phyloP scores from a whole-genome alignment of 768 basidiomycete genomes.

The Leccinum imitatum region DNA sequence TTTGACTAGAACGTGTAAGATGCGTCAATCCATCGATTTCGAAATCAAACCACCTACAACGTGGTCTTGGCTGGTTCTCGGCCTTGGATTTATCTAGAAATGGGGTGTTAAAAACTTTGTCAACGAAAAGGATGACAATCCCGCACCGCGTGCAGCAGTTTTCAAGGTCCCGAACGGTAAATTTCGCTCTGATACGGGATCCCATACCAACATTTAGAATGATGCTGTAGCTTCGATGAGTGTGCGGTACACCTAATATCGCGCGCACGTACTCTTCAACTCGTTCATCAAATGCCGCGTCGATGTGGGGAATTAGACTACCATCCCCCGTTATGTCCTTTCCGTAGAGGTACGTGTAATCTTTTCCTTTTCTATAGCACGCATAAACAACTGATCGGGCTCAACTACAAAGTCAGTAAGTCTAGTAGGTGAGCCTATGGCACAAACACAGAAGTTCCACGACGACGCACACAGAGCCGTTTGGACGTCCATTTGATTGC shows the following conservation, averaged over 20 bases:
- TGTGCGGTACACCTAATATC: neutral
- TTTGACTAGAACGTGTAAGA: conserved; percentile 63
- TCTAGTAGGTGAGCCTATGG: too few relatives aligned
- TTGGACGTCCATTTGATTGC: too few relatives aligned
- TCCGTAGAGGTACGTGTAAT: conserved; percentile 91
- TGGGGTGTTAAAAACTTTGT: neutral
- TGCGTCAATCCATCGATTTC: neutral
- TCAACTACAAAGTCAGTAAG: too few relatives aligned
- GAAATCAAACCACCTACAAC: conserved; percentile 57
- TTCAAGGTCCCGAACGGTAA: conserved; percentile 94
- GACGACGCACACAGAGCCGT: too few relatives aligned
- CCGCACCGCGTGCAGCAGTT: conserved; percentile 80
- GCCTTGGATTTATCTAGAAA: conserved; percentile 65
- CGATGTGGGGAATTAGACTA: conserved; percentile 86
- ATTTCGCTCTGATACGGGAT: conserved; percentile 83
- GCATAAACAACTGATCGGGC: neutral
- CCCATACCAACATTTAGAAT: conserved; percentile 99
- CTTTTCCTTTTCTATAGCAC: conserved; percentile 74
- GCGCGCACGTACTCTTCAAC: conserved; percentile 69
- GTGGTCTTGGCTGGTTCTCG: conserved; percentile 78
- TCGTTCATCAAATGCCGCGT: conserved; percentile 67
- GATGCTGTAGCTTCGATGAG: conserved; percentile 50
- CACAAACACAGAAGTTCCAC: too few relatives aligned
- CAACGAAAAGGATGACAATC: neutral
- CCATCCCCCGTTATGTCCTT: conserved; percentile 70